These are phyloP conservation scores for Posidonia oceanica DNA, from an alignment of 116 monocot genomes.

Conservation along the genomic window DNA sequence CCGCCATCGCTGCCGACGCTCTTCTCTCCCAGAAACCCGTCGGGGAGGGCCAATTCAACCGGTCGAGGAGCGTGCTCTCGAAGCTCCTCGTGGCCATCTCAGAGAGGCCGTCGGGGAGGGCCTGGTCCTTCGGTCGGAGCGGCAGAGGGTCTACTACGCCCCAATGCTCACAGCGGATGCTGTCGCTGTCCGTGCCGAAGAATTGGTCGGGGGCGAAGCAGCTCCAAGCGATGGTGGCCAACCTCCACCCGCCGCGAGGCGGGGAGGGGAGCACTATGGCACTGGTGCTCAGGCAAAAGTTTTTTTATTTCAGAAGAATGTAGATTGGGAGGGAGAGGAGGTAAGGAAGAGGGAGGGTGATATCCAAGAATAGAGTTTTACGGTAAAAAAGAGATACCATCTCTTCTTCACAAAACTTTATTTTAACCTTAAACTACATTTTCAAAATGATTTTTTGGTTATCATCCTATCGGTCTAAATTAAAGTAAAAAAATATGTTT, in stretches of 20 bases:
- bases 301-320: too few species aligned
- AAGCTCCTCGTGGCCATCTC: constrained; percentile 25
- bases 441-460: too few species aligned
- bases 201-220: constrained; percentile 36
- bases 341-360: too few species aligned
- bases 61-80: constrained; percentile 30
- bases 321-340: too few species aligned
- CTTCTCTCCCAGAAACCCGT: not conserved
- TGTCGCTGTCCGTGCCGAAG: constrained; percentile 18
- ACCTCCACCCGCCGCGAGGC: constrained; percentile 10
- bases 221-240: constrained; percentile 24
- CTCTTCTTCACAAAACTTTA: too few species aligned
- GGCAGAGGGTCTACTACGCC: not conserved
- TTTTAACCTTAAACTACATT: too few species aligned
- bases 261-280: constrained; percentile 17
- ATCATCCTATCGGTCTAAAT: too few species aligned
- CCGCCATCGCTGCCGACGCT: constrained; percentile 41
- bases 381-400: too few species aligned
- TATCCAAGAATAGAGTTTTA: too few species aligned
- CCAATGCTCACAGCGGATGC: constrained; percentile 6
- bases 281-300: too few species aligned
- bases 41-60: constrained; percentile 20
- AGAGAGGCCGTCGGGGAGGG: too few species aligned
- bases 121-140: constrained; percentile 12
- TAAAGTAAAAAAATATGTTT: too few species aligned